These are phyloP conservation scores for Populus deltoides DNA, from an alignment of 345 rosid species.

Conservation along the genomic window DNA sequence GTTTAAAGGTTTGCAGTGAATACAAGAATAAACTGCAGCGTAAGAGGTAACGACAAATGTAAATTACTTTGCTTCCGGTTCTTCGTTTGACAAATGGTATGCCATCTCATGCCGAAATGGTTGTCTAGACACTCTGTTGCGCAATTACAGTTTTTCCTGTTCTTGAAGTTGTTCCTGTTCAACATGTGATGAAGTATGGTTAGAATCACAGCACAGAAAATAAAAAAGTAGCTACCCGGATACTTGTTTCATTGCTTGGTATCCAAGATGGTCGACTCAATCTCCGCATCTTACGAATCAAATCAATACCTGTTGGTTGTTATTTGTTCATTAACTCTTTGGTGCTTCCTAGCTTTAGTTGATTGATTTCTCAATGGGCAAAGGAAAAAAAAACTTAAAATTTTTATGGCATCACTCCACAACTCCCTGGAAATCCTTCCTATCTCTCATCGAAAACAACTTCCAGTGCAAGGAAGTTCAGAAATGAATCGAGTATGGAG, in stretches of 20 bases:
- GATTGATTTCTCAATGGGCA: not conserved
- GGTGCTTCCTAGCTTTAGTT: not conserved
- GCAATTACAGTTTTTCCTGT: slow-evolving; percentile 40
- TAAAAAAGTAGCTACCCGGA: not conserved
- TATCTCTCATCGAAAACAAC: not conserved
- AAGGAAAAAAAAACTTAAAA: not conserved
- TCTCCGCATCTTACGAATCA: not conserved
- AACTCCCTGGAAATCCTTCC: not conserved
- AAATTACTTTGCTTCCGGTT: not conserved
- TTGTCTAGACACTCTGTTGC: not conserved
- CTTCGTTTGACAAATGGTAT: not conserved
- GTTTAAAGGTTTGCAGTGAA: not conserved
- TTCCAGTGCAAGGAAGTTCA: not conserved
- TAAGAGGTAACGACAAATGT: not conserved
- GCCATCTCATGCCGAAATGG: not conserved
- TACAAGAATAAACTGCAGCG: not conserved
- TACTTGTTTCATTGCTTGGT: not conserved
- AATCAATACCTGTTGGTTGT: not conserved
- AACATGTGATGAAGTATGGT: not conserved
- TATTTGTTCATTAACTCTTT: not conserved
- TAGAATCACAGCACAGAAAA: not conserved
- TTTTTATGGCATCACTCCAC: not conserved
- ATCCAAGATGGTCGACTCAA: not conserved
- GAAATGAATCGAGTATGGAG: not conserved
- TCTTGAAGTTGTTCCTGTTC: slow-evolving; percentile 80